A percentile compares a stretch with the other conserved stretches of the same genome.
phyloP scores from a whole-genome alignment of 495 filamentous ascomycete species.

The Aspergillus saccharolyticus region DNA sequence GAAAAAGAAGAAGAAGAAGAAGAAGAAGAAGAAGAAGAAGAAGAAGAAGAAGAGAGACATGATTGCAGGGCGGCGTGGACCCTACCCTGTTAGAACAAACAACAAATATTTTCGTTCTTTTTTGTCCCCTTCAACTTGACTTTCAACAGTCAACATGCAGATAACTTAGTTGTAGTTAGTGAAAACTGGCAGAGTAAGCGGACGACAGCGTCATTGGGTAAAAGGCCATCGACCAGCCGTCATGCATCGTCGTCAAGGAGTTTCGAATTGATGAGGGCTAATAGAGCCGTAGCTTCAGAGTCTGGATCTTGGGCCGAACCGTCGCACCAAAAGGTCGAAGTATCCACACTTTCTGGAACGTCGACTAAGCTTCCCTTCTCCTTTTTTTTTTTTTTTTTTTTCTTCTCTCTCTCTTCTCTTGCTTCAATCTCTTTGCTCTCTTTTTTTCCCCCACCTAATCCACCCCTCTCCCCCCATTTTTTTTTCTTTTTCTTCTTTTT shows the following conservation, averaged over 20 bases:
- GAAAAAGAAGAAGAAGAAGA: not conserved
- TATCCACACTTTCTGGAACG: slow-evolving; percentile 24
- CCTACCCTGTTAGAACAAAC: slow-evolving; percentile 9
- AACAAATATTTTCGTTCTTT: not conserved
- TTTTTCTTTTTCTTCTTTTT: not conserved
- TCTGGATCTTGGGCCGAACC: slow-evolving; percentile 25
- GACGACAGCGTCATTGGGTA: not conserved
- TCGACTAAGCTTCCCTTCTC: slow-evolving; percentile 4
- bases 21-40: too few relatives aligned
- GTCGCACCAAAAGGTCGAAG: slow-evolving; percentile 17
- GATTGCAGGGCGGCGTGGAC: slow-evolving; percentile 15
- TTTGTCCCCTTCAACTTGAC: slow-evolving; percentile 3
- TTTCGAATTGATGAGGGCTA: slow-evolving; percentile 21
- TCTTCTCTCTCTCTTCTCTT: not conserved
- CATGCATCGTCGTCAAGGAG: slow-evolving; percentile 11
- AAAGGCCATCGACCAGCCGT: slow-evolving; percentile 6
- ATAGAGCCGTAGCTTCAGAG: slow-evolving; percentile 10
- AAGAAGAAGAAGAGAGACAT: not conserved
- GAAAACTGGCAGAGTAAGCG: not conserved
- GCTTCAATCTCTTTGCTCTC: not conserved
- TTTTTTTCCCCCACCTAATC: too few relatives aligned
- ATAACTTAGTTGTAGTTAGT: too few relatives aligned
- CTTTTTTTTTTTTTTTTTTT: slow-evolving; percentile 6
- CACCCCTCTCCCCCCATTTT: not conserved
- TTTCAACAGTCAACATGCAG: not conserved